These are phyloP conservation scores for Ascochyta clinopodiicola DNA, from an alignment of 2,329 filamentous ascomycete genomes.

Conservation along the genomic window DNA sequence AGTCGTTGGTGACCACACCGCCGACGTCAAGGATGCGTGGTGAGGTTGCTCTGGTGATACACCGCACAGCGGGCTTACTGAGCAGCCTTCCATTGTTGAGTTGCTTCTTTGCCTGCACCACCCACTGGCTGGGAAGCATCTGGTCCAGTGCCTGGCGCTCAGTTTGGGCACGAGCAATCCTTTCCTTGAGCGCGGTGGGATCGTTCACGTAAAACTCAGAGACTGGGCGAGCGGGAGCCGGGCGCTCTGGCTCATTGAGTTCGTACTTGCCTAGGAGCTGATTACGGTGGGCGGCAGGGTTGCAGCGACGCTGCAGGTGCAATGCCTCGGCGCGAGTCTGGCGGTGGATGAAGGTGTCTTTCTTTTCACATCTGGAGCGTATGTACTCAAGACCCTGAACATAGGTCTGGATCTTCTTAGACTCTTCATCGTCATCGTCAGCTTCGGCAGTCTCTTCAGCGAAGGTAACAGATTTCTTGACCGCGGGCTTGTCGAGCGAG, in stretches of 20 bases:
- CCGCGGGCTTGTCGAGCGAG: slow-evolving; percentile 48
- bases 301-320: slow-evolving; percentile 79
- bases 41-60: slow-evolving; percentile 63
- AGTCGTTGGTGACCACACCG: slow-evolving; percentile 84
- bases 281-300: slow-evolving; percentile 75
- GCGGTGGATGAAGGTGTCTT: slow-evolving; percentile 84
- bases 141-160: slow-evolving; percentile 82
- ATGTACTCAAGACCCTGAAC: slow-evolving; percentile 85
- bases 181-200: slow-evolving; percentile 69
- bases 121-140: slow-evolving; percentile 66
- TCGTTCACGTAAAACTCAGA: slow-evolving; percentile 55
- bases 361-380: slow-evolving; percentile 67
- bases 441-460: slow-evolving; percentile 52
- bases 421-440: slow-evolving; percentile 32
- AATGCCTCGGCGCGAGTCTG: slow-evolving; percentile 86
- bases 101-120: slow-evolving; percentile 66
- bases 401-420: slow-evolving; percentile 74
- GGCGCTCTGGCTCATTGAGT: slow-evolving; percentile 61
- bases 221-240: slow-evolving; percentile 52
- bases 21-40: slow-evolving; percentile 84
- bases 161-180: slow-evolving; percentile 65
- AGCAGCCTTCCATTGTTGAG: slow-evolving; percentile 67
- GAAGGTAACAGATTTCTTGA: slow-evolving; percentile 80
- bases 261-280: slow-evolving; percentile 87
- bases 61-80: slow-evolving; percentile 54